These are phyloP conservation scores for Trametes pubescens DNA, from an alignment of 1,284 basidiomycete species.

Conservation along the genomic window DNA sequence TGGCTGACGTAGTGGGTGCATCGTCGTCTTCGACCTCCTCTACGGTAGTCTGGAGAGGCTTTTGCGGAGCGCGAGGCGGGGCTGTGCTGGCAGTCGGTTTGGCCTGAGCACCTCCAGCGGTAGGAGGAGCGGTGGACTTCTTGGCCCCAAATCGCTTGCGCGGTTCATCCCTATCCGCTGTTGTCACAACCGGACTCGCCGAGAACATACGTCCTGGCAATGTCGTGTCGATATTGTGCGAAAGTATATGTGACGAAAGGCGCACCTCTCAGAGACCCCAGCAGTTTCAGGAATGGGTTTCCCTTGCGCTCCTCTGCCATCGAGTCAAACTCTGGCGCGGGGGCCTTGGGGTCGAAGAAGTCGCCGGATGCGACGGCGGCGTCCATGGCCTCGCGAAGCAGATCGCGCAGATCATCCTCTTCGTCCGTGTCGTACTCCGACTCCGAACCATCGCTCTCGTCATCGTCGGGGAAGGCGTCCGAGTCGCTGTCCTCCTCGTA, in stretches of 20 bases:
- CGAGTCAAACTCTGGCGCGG: constrained; percentile 51
- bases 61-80: constrained; percentile 24
- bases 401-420: constrained; percentile 67
- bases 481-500: constrained; percentile 42
- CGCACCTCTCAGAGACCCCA: constrained; percentile 74
- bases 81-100: constrained; percentile 18
- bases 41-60: constrained; percentile 58
- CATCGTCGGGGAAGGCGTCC: constrained; percentile 46
- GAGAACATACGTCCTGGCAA: constrained; percentile 73
- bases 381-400: constrained; percentile 77
- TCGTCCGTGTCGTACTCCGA: constrained; percentile 71
- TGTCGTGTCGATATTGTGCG: background rate
- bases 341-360: constrained; percentile 55
- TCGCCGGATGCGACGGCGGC: constrained; percentile 62
- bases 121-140: constrained; percentile 24
- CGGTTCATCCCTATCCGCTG: constrained; percentile 44
- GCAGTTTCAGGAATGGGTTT: constrained; percentile 77
- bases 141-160: constrained; percentile 35
- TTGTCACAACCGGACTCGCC: constrained; percentile 63
- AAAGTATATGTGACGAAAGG: background rate
- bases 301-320: constrained; percentile 61
- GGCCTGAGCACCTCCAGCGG: constrained; percentile 16
- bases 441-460: constrained; percentile 50
- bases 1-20: constrained; percentile 46
- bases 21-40: constrained; percentile 73